Base-by-base conservation (phyloP, 2,329 filamentous ascomycete genomes). In the Balansia obtecta region DNA sequence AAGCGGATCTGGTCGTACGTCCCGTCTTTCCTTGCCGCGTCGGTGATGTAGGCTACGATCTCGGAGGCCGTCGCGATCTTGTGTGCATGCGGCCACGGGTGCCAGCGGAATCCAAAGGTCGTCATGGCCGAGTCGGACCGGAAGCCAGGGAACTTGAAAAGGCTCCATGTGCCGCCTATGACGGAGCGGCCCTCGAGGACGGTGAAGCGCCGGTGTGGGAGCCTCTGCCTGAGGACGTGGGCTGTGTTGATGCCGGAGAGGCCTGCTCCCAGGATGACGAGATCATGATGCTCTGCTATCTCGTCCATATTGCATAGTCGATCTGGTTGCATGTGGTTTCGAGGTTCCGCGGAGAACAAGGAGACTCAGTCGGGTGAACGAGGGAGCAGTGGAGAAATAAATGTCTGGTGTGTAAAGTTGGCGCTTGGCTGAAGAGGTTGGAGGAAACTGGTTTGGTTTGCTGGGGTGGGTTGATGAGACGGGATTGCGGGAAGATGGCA, bases 131-230 rank as follows among this genome's bases (percentile, higher is more conserved):
- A 83, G 61, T 85, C 82, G 40, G 79, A 83, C 38, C 82, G 78
- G 52, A 89, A 78, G 38, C 86, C 83, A 0, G 85, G 86, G 60
- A 88, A 90, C 43, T 76, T 79, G 72, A 88, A 91, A 50, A 88
- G 76, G 57, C 79, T 78, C 86, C 86, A 91, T 13, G 86, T 91
- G 30, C 86, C 86, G 12, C 86, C 86, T 9, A 89, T 70, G 41
- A 75, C 70, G 50, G 74, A 66, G 49, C 85, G 79, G 4, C 73
- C 74, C 63, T 91, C 86, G 42, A 91, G 75, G 45, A 91, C 77
- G 43, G 76, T 72, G 59, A 82, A 87, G 37, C 67, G 72, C 42
- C 63, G 60, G 50, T 74, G 65, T 0, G 85, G 84, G 6, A 82
- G 66, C 51, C 74, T 63, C 1, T 71, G 70, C 55, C 80, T 75